Evolutionary conservation across 495 filamentous ascomycete genomes (phyloP).

Genomic region (Niebla homalea): DNA sequence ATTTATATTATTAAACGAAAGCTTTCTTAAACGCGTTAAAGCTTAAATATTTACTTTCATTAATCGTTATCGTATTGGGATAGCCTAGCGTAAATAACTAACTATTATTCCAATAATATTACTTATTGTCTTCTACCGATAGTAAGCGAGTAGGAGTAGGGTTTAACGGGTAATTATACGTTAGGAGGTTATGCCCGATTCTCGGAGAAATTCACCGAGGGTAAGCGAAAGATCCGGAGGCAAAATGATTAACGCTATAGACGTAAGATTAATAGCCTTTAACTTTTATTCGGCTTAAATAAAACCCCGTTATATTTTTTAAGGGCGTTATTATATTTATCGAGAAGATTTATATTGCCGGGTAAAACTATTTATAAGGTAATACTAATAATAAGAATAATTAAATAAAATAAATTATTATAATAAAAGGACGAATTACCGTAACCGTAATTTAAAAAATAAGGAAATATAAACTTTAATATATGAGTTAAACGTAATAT

Average conservation of each 20-base stretch:
- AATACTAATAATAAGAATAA: too few relatives aligned
- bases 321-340: neutral
- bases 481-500: neutral
- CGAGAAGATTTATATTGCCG: neutral
- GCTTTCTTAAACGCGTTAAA: too few relatives aligned
- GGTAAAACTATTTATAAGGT: neutral
- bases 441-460: too few relatives aligned
- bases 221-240: neutral
- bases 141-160: neutral
- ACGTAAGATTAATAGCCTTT: neutral
- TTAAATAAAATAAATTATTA: neutral
- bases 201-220: neutral
- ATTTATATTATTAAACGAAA: too few relatives aligned
- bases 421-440: neutral
- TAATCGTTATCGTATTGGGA: neutral
- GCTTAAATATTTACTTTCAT: neutral
- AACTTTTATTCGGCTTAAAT: too few relatives aligned
- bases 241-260: neutral
- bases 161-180: neutral
- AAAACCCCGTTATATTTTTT: too few relatives aligned
- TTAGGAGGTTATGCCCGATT: neutral
- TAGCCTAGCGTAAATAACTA: neutral
- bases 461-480: neutral
- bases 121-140: neutral
- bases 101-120: neutral